Evolutionary conservation across 495 filamentous ascomycete species (phyloP).

Genomic region (Penicillium manginii): DNA sequence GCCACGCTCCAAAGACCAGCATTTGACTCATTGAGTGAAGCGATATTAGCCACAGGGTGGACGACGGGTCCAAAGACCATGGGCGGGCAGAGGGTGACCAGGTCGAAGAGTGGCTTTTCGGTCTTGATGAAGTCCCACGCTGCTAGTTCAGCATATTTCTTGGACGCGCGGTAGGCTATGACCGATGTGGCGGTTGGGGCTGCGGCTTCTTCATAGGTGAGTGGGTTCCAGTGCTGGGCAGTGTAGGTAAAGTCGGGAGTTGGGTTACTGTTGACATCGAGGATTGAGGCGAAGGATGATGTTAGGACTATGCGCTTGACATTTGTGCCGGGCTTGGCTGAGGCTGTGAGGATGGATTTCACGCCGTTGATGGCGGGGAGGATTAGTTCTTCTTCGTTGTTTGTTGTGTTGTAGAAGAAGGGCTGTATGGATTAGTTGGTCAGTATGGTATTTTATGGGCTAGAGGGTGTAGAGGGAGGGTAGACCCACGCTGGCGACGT

Average conservation of each 20-base stretch:
- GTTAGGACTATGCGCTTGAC: constrained; percentile 76
- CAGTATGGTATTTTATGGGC: no score
- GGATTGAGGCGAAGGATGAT: constrained; percentile 72
- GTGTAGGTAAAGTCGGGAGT: constrained; percentile 56
- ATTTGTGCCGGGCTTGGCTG: constrained; percentile 54
- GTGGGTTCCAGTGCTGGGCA: constrained; percentile 76
- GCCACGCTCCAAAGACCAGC: constrained; percentile 41
- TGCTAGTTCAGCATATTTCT: constrained; percentile 59
- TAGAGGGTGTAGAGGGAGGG: not conserved
- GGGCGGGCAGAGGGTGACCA: constrained; percentile 65
- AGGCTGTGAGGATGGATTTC: constrained; percentile 25
- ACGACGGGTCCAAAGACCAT: constrained; percentile 52
- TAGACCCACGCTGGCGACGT: constrained; percentile 43
- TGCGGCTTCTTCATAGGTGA: constrained; percentile 61
- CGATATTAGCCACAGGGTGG: constrained; percentile 35
- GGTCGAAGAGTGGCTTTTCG: constrained; percentile 66
- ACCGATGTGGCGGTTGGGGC: constrained; percentile 39
- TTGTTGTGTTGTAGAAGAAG: constrained; percentile 39
- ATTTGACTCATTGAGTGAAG: constrained; percentile 42
- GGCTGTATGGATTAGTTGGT: constrained; percentile 10
- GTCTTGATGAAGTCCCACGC: constrained; percentile 62
- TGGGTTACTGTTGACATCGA: constrained; percentile 46
- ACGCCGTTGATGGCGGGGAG: constrained; percentile 68
- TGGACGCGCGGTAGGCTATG: constrained; percentile 63
- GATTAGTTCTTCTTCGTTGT: constrained; percentile 70